Conservation (phyloP, 73 alveolate species). For the Tetrahymena thermophila region DNA sequence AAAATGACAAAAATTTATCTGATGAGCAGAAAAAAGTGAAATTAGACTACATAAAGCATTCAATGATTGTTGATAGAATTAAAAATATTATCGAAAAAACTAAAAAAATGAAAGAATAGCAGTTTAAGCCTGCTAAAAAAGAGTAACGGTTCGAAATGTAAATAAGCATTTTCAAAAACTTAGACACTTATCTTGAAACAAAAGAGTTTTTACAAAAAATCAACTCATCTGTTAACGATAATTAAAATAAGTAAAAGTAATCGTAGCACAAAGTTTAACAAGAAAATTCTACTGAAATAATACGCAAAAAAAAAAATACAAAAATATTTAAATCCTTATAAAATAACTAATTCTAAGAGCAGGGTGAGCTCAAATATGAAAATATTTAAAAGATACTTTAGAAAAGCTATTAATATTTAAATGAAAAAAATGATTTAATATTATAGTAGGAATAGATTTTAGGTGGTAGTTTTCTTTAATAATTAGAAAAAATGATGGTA, state of each 20-base stretch:
- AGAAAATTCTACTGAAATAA: background rate
- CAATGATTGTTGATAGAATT: background rate
- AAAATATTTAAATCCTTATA: background rate
- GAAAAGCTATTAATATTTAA: background rate
- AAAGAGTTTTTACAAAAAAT: background rate
- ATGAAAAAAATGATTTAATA: background rate
- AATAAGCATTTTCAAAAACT: background rate
- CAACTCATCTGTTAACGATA: background rate
- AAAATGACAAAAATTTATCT: background rate
- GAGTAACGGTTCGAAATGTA: background rate
- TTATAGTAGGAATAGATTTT: background rate
- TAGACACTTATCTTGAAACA: background rate
- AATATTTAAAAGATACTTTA: background rate
- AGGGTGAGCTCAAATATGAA: background rate
- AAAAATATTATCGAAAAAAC: background rate
- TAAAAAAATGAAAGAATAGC: background rate
- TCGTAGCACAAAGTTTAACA: background rate
- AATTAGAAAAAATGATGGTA: background rate
- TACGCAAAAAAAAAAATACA: background rate
- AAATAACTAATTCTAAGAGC: background rate
- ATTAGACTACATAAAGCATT: background rate
- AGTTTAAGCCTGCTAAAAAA: background rate
- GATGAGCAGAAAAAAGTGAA: background rate
- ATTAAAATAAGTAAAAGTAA: background rate
- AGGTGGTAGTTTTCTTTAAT: background rate